Evolutionary conservation across 768 basidiomycete species (phyloP), one percentile per base, ranked within the genome.

Genomic region (Dacryopinax spathularia): DNA sequence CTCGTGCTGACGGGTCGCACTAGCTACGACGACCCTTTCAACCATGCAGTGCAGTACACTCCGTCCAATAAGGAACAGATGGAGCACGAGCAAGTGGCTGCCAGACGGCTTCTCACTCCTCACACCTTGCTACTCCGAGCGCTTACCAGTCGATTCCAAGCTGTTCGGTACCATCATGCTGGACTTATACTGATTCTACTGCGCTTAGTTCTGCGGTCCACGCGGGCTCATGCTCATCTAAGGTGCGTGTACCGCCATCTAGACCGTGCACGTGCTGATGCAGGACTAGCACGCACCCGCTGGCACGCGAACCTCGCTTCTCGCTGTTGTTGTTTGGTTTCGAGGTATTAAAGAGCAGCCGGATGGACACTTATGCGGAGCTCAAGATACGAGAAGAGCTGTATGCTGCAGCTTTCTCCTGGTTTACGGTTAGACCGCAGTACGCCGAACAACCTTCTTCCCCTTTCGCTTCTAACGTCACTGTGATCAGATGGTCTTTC

Each of bases 341-440:
- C 70, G 91, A 96, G 73, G 84, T 90, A 1, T 74, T 98, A 34
- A 88, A 88, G 69, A 91, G 91, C 68, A 94, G 90, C 12, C 81
- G 85, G 66, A 77, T 96, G 67, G 95, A 98, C 71, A 77, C 83
- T 0, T 84, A 84, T 65, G 87, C 89, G 63, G 94, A 98, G 73
- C 80, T 84, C 68, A 70, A 79, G 22, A 75, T 92, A 33, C 82
- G 96, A 39, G 83, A 89, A 67, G 78, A 78, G 60, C 76, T 99
- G 5, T 99, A 92, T 73, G 73, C 75, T 4, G 82, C 85, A 1
- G 92, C 91, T 1, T 90, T 91, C 68, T 82, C 85, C 2, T 98
- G 95, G 96, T 99, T 98, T 75, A 77, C 87, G n/a, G 82, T 87
- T 59, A 82, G 88, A n/a, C 88, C 93, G 9, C 91, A 92, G 94